These are phyloP conservation scores for Teratosphaeria nubilosa DNA, from an alignment of 2,329 filamentous ascomycete species.

Conservation along the genomic window DNA sequence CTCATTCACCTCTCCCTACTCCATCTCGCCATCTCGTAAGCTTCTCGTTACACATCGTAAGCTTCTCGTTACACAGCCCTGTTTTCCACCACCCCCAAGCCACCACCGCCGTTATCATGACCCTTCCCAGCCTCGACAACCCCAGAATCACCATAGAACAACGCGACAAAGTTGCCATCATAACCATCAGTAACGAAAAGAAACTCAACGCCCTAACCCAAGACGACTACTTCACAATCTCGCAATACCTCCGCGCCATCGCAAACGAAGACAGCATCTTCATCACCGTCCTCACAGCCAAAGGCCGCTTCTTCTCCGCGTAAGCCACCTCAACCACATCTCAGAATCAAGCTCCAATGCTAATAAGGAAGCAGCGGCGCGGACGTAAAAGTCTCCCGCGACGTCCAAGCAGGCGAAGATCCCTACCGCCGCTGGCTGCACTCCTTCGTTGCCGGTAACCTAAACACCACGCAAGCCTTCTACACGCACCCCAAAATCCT, in stretches of 20 bases:
- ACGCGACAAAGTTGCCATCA: constrained; percentile 61
- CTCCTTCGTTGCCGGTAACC: constrained; percentile 72
- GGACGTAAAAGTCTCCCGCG: constrained; percentile 53
- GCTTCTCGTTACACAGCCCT: not conserved
- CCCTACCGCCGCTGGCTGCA: constrained; percentile 52
- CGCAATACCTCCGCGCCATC: constrained; percentile 63
- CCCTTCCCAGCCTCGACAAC: not conserved
- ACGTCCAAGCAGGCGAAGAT: constrained; percentile 23
- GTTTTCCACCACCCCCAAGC: not conserved
- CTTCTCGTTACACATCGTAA: too few species aligned
- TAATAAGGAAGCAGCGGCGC: constrained; percentile 53
- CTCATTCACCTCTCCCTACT: accelerated
- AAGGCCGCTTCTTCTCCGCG: constrained; percentile 79
- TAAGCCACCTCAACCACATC: constrained; percentile 34
- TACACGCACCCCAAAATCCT: constrained; percentile 92
- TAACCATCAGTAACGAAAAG: constrained; percentile 74
- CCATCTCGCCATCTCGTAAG: too few species aligned
- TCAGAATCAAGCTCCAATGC: not conserved
- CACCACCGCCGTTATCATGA: not conserved
- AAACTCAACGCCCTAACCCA: constrained; percentile 78
- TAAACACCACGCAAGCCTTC: constrained; percentile 82
- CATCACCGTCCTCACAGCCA: constrained; percentile 76
- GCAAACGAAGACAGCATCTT: constrained; percentile 69
- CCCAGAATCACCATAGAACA: not conserved
- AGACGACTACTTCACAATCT: constrained; percentile 67